phyloP scores from a whole-genome alignment of 352 stramenopile species.

The Blastocystis sp. region DNA sequence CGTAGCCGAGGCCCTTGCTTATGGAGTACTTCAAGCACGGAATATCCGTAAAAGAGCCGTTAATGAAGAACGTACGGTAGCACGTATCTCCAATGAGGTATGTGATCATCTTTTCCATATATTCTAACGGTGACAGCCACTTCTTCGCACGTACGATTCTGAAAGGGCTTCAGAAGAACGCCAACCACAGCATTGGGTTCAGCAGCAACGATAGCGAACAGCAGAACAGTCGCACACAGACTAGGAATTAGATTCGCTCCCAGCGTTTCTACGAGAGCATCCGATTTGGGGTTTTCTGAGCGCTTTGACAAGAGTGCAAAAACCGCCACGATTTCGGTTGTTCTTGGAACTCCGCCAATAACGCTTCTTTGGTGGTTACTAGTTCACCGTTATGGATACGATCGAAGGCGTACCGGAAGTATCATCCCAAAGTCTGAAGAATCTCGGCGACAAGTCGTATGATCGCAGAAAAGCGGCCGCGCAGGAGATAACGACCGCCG shows the following conservation, averaged over 20 bases:
- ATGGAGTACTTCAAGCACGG: conserved; percentile 84
- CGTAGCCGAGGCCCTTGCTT: conserved; percentile 84
- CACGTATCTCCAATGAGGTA: conserved; percentile 77
- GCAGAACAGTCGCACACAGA: background rate
- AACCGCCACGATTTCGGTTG: conserved; percentile 23
- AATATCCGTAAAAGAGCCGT: conserved; percentile 84
- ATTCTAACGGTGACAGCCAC: background rate
- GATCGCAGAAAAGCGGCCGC: conserved; percentile 42
- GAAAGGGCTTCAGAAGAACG: conserved; percentile 60
- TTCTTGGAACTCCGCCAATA: no score
- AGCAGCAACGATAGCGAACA: conserved; percentile 13
- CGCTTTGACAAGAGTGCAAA: background rate
- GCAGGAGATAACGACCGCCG: conserved; percentile 51
- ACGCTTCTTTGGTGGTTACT: background rate
- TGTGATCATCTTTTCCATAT: conserved; percentile 12
- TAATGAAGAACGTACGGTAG: conserved; percentile 82
- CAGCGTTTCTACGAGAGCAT: conserved; percentile 10
- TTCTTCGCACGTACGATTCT: conserved; percentile 30
- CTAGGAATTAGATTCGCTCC: conserved; percentile 5
- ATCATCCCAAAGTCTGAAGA: conserved; percentile 29
- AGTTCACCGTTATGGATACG: conserved; percentile 21
- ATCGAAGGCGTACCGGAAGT: conserved; percentile 62
- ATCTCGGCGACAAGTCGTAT: conserved; percentile 69
- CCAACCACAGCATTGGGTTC: conserved; percentile 34
- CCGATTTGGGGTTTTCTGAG: no score